Evolutionary conservation across 345 rosid genomes (phyloP), one percentile per base, ranked within the genome.

Genomic region (Murraya koenigii): DNA sequence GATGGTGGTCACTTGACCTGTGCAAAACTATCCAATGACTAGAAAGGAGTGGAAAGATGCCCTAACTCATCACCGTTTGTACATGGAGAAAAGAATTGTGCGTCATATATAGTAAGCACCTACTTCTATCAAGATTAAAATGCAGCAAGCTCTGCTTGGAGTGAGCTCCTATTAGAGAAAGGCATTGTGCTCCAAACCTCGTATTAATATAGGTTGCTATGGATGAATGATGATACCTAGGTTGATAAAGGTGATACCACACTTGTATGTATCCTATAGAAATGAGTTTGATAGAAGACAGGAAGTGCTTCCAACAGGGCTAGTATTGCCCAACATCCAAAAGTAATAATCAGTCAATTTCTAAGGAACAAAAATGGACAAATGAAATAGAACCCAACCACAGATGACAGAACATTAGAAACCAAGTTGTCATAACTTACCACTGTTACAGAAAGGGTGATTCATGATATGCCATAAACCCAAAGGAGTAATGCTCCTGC

Each of bases 381-480:
- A 49, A 52, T 44, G 4, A 44, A 11, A 36, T 38, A 7, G 8
- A 72, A 23, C 25, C 28, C 9, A 38, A 58, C 22, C 25, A 26
- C n/a, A 44, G 49, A 44, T 44, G 17, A 44, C 49, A 11, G 39
- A 62, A 74, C 0, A 35, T 4, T 47, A 44, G 39, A 8, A 30
- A 68, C 10, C 33, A 52, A 41, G 19, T 20, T 73, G 47, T 36
- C 56, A 26, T 61, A 52, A 60, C 80, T 82, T 62, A 67, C 81
- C 75, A 14, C 69, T 17, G 9, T 2, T 20, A 25, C 25, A 1
- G 22, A 4, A 54, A 38, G 38, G 74, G 14, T 2, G 26, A 33
- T 26, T 26, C 19, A 17, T 49, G 66, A 35, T 23, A 54, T 15
- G 35, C 68, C n/a, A 54, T 59, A 49, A n/a, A 61, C 35, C 75